Evolutionary conservation across 306 rosid species (phyloP).

Genomic region (Erythrophleum fordii): DNA sequence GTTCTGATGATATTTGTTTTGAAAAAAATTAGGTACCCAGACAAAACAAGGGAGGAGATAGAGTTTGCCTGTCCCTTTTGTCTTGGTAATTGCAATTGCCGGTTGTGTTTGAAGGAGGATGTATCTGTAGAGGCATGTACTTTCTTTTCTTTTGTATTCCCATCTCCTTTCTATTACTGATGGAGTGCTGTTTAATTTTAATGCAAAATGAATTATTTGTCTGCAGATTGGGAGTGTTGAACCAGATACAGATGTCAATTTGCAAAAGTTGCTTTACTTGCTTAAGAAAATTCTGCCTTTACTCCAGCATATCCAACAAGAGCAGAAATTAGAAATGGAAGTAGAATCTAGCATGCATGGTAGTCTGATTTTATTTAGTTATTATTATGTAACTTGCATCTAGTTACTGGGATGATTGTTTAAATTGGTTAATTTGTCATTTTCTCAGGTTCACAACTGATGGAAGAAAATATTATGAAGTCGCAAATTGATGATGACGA

Average conservation of each 20-base stretch:
- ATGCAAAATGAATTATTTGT: constrained; percentile 30
- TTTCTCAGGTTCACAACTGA: constrained; percentile 48
- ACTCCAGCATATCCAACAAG: constrained; percentile 59
- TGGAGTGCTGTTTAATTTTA: constrained; percentile 18
- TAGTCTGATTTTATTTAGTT: constrained; percentile 40
- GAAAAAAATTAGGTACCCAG: constrained; percentile 57
- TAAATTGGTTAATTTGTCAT: constrained; percentile 28
- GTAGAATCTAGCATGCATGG: constrained; percentile 53
- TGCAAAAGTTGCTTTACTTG: constrained; percentile 60
- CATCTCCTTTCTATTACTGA: constrained; percentile 19
- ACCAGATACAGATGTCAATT: constrained; percentile 49
- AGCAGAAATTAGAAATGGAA: constrained; percentile 62
- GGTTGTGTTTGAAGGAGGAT: constrained; percentile 63
- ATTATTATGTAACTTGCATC: constrained; percentile 20
- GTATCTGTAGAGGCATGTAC: constrained; percentile 49
- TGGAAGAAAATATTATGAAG: constrained; percentile 55
- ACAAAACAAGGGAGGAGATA: constrained; percentile 57
- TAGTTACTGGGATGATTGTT: constrained; percentile 28
- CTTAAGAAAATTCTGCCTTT: constrained; percentile 60
- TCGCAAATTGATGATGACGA: constrained; percentile 60
- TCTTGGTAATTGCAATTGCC: constrained; percentile 62
- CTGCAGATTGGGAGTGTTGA: constrained; percentile 51
- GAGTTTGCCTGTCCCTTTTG: constrained; percentile 63
- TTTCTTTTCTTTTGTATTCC: constrained; percentile 31
- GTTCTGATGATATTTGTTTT: constrained; percentile 22